Base-by-base conservation (phyloP, 257 asterid genomes). In the Linaria vulgaris region DNA sequence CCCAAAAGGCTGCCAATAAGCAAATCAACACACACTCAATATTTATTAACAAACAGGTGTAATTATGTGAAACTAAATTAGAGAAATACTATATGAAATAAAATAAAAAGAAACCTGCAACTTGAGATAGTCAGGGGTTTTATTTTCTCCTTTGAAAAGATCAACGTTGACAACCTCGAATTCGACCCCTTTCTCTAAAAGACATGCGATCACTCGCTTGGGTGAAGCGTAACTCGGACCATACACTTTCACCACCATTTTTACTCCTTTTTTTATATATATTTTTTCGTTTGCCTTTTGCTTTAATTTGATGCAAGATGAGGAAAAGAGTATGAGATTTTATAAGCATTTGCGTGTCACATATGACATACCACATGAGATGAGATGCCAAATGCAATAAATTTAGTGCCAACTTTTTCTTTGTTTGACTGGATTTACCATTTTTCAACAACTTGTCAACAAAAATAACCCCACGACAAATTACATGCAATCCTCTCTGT, bases 1-100 rank as follows among this genome's bases (percentile, higher is more conserved):
- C 7, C 85, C 85, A 56, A 82, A 82, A 16, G 88, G 88, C 88
- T 82, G 83, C 69, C 64, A 43, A 20, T 11, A 31, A 51, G 19
- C 47, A 56, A 37, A 11, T n/a, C 27, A 31, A 64, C 15, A 68
- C 31, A 34, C 9, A 38, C 20, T 2, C 31, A 25, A 51, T 5
- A 31, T 39, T 17, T 57, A 0, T 38, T 9, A 52, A 58, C 25
- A 9, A 47, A 27, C n/a, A n/a, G n/a, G n/a, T n/a, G n/a, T n/a
- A n/a, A n/a, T n/a, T n/a, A n/a, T n/a, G n/a, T n/a, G n/a, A n/a
- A 3, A 34, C 5, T 12, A 8, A 48, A 5, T 59, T 34, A 6
- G 13, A 30, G 17, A 11, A 41, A 1, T n/a, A 23, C 3, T 34
- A 15, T 15, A 51, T 25, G 10, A 11, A 3, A 0, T 34, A 22